A percentile compares a stretch with the other conserved stretches of the same genome.
These are phyloP conservation scores for Aureobasidium melanogenum DNA, from an alignment of 2,329 filamentous ascomycete genomes.

Conservation along the genomic window DNA sequence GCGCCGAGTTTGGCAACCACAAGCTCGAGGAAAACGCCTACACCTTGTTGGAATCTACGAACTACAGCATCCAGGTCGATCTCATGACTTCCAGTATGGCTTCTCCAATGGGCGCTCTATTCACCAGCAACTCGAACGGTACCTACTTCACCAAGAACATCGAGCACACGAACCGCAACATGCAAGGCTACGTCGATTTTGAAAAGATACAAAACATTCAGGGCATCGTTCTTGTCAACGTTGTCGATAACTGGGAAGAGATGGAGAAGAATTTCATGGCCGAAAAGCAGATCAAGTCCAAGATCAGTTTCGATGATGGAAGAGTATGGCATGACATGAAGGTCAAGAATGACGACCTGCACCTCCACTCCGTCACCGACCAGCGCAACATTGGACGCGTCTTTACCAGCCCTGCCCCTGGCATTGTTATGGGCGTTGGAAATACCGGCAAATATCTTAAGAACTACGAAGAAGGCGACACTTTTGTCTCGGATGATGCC, in stretches of 20 bases:
- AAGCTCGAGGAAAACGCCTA: slow-evolving; percentile 79
- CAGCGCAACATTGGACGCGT: slow-evolving; percentile 73
- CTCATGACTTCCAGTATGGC: slow-evolving; percentile 63
- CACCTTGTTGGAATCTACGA: slow-evolving; percentile 89
- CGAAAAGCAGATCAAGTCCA: slow-evolving; percentile 62
- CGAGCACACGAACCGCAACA: slow-evolving; percentile 82
- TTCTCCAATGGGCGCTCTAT: slow-evolving; percentile 73
- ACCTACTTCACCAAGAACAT: slow-evolving; percentile 91
- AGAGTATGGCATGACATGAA: slow-evolving; percentile 71
- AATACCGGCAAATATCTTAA: slow-evolving; percentile 73
- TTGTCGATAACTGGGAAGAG: slow-evolving; percentile 76
- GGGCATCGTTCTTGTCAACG: slow-evolving; percentile 84
- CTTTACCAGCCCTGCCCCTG: slow-evolving; percentile 89
- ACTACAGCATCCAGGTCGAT: slow-evolving; percentile 96
- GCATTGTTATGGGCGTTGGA: slow-evolving; percentile 86
- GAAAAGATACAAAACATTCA: slow-evolving; percentile 89
- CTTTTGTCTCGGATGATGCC: slow-evolving; percentile 86
- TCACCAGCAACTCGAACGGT: slow-evolving; percentile 95
- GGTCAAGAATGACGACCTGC: slow-evolving; percentile 51
- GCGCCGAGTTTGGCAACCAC: slow-evolving; percentile 80
- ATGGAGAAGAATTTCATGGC: slow-evolving; percentile 45
- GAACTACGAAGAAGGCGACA: slow-evolving; percentile 61
- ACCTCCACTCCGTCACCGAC: slow-evolving; percentile 88
- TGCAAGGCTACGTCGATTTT: slow-evolving; percentile 74
- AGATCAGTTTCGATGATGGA: slow-evolving; percentile 94